These are phyloP conservation scores for Pestalotiopsis sp. DNA, from an alignment of 2,329 filamentous ascomycete genomes.

Conservation along the genomic window DNA sequence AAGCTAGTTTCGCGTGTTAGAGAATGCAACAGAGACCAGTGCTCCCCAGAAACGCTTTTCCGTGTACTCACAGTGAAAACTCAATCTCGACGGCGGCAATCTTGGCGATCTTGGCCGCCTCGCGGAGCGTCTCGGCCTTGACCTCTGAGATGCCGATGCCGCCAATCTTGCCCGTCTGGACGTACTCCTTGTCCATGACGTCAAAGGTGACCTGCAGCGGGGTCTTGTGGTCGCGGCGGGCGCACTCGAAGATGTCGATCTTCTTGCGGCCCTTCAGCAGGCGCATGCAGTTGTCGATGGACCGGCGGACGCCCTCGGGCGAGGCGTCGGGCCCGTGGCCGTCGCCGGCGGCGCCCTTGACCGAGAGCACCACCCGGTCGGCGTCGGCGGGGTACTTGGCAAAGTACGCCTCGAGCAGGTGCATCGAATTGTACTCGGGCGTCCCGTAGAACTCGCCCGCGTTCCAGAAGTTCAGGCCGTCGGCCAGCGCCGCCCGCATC, in stretches of 20 bases:
- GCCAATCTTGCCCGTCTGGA: constrained; percentile 41
- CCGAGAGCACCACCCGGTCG: constrained; percentile 54
- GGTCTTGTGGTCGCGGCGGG: constrained; percentile 46
- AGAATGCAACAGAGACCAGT: not conserved
- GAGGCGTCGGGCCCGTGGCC: constrained; percentile 43
- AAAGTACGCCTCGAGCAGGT: constrained; percentile 57
- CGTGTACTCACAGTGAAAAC: constrained; percentile 32
- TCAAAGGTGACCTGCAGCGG: constrained; percentile 37
- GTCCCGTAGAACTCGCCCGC: constrained; percentile 58
- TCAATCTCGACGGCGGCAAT: constrained; percentile 41
- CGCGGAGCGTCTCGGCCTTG: constrained; percentile 38
- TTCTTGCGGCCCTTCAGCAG: constrained; percentile 46
- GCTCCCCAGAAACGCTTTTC: not conserved
- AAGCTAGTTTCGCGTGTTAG: constrained; percentile 18
- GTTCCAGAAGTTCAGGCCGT: constrained; percentile 50
- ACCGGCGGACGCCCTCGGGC: constrained; percentile 47
- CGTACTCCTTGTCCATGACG: constrained; percentile 35
- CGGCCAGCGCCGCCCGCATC: constrained; percentile 46
- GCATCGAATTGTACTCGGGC: constrained; percentile 51
- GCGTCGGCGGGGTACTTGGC: constrained; percentile 58
- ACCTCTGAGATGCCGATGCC: constrained; percentile 42
- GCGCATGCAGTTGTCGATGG: constrained; percentile 50
- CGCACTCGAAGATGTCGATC: constrained; percentile 56
- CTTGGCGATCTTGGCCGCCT: constrained; percentile 34
- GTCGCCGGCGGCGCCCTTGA: constrained; percentile 53